Base-by-base conservation (phyloP, 805 yeast species). In the Lachancea cidri region DNA sequence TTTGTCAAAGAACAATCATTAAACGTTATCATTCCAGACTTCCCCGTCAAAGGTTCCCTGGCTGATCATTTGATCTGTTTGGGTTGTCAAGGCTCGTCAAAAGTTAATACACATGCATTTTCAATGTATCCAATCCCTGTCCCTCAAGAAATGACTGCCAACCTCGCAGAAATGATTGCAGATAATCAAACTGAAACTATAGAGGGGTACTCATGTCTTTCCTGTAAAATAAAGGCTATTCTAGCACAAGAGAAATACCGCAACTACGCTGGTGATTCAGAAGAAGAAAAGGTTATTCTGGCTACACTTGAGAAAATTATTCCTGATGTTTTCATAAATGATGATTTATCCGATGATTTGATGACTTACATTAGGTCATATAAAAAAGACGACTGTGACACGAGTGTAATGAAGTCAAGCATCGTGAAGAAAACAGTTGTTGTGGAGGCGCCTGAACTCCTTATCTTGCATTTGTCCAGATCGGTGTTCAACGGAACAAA, bases 401-500 rank as follows among this genome's bases (percentile, higher is more conserved):
- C 79, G 2, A 63, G 69, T 17, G 53, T 62, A 7, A 55, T 85
- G 3, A 74, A 76, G 33, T 76, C 91, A 1, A 76, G 81, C 0
- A 86, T 91, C 4, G 74, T 78, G 24, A 84, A 86, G 55, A 74
- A 73, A 46, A 77, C 81, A 0, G 69, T 71, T 17, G 71, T 87
- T 31, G 69, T 77, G 9, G 71, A 73, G 41, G 75, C 86, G 3
- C 97, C 98, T 0, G 71, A 74, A 41, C 65, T 86, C 5, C 68
- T 93, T 37, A 76, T 85, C 0, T 65, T 91, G n/a, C 98, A 91
- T 59, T 64, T 93, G 32, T 86, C 96, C 7, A 71, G 98, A 52
- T 89, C 97, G 0, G 73, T 83, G 32, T 88, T 74, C 56, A 72
- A 77, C 36, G 86, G 84, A 6, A 76, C 76, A 32, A 76, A 73